Base-by-base conservation (phyloP, 2,329 filamentous ascomycete genomes). In the Aureobasidium vineae region DNA sequence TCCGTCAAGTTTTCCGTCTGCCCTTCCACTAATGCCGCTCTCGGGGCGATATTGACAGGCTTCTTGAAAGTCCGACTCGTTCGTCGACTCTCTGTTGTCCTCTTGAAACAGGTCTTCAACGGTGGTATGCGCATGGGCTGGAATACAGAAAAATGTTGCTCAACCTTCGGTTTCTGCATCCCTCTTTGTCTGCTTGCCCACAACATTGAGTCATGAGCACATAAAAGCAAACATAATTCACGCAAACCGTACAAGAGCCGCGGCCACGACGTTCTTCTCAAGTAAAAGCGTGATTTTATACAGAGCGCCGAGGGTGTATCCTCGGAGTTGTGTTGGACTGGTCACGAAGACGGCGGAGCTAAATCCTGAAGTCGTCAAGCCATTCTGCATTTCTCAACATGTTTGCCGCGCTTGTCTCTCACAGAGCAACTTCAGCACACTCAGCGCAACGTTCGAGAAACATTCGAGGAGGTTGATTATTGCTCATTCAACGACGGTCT, bases 211-310 rank as follows among this genome's bases (percentile, higher is more conserved):
- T 52, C 59, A 63, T 50, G 59, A 50, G 57, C 57, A 40, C 16
- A 41, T 21, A 63, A 50, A 52, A 50, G 33, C 41, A 63, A 41
- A 63, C 43, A 52, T 50, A 63, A 63, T 63, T 63, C 45, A 41
- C 45, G 59, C 45, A 52, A 38, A 52, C 59, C 59, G 38, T 26
- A 45, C 31, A 50, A 61, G 41, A 50, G 57, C 57, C 45, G 45
- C 59, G 45, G 59, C 45, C 21, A 41, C 33, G 45, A 41, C 36
- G 31, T 52, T 52, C 19, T 50, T 36, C 31, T 61, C 57, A 61
- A 26, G 47, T 40, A 63, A 63, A 63, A 63, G 59, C 59, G 45
- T 40, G 31, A 63, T 63, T 63, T 52, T 41, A 47, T 40, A 31
- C n/a, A 47, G 28, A 19, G 26, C 28, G 40, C 45, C 59, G 47